phyloP scores from a whole-genome alignment of 768 basidiomycete species.

The Tulasnella sp. region DNA sequence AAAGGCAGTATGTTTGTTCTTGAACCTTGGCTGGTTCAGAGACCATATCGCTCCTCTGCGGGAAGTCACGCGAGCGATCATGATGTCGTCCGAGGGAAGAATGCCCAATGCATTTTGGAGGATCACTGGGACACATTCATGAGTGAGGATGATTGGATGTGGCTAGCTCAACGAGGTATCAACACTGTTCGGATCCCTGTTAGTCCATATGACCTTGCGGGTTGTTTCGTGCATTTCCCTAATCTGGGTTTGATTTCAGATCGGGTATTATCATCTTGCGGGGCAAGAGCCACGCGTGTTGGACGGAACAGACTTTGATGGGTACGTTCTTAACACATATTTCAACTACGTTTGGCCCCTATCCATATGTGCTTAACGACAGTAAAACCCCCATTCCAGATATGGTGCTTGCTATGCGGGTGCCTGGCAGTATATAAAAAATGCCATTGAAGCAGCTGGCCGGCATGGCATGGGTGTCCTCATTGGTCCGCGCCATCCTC shows the following conservation, averaged over 20 bases:
- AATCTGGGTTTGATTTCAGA: constrained; percentile 31
- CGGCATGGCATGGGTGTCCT: constrained; percentile 58
- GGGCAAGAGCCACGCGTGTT: constrained; percentile 49
- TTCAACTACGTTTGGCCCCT: background rate
- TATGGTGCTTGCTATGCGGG: constrained; percentile 31
- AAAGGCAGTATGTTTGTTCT: constrained; percentile 29
- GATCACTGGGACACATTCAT: constrained; percentile 51
- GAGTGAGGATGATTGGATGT: constrained; percentile 54
- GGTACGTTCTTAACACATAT: constrained; percentile 14
- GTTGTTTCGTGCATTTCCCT: background rate
- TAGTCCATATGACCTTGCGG: constrained; percentile 23
- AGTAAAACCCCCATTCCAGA: background rate
- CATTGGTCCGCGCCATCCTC: constrained; percentile 37
- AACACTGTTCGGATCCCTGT: constrained; percentile 56
- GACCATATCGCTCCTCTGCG: constrained; percentile 25
- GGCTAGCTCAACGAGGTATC: constrained; percentile 43
- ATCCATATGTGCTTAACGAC: background rate
- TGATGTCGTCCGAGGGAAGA: constrained; percentile 25
- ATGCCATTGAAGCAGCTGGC: constrained; percentile 49
- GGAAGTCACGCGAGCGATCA: constrained; percentile 24
- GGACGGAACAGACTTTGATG: constrained; percentile 53
- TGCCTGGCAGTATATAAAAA: constrained; percentile 55
- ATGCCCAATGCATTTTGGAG: constrained; percentile 28
- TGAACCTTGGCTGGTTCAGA: constrained; percentile 28
- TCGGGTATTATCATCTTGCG: constrained; percentile 64